These are phyloP conservation scores for Penicillium glabrum DNA, from an alignment of 2,329 filamentous ascomycete species.

Conservation along the genomic window DNA sequence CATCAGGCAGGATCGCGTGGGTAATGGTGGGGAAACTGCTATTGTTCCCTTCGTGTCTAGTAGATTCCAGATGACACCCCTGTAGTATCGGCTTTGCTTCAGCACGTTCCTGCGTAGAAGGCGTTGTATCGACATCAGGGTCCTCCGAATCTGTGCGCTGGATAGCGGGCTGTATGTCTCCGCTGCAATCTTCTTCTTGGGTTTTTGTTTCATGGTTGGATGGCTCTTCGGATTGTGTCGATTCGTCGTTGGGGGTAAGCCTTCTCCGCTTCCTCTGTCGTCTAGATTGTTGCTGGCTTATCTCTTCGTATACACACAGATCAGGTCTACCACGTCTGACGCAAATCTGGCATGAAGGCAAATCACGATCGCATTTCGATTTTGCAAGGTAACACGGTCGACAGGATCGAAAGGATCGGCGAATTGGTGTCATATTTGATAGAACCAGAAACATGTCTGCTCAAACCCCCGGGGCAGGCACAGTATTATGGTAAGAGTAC, in stretches of 20 bases:
- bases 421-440: too few species aligned
- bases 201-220: neutral
- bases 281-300: neutral
- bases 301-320: neutral
- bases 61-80: neutral
- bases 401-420: neutral
- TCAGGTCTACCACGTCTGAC: neutral
- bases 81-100: neutral
- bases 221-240: neutral
- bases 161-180: neutral
- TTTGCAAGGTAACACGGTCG: neutral
- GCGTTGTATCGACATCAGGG: neutral
- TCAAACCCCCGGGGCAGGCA: too few species aligned
- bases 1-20: neutral
- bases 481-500: too few species aligned
- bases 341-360: neutral
- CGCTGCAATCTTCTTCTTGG: neutral
- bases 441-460: too few species aligned
- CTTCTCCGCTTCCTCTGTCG: neutral
- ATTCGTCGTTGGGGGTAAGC: neutral
- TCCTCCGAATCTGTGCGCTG: neutral
- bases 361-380: neutral
- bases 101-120: neutral
- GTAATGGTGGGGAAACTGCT: neutral
- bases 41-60: neutral